phyloP scores from a whole-genome alignment of 331 rosid species.

The Spiraea crenata region DNA sequence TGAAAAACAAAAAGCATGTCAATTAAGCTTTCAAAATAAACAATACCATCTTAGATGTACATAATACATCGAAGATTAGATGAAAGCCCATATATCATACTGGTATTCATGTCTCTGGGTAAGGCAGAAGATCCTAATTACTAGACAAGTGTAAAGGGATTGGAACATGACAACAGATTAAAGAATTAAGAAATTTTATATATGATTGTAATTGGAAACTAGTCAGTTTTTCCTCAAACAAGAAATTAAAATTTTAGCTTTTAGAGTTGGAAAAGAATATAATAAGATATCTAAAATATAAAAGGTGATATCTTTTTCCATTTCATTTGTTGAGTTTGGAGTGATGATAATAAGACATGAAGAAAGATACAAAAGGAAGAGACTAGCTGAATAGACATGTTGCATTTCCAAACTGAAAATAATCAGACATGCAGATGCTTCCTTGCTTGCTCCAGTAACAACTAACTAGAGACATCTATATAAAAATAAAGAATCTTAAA shows the following conservation, averaged over 20 bases:
- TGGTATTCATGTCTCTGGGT: not conserved
- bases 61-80: conserved; percentile 3
- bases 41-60: not conserved
- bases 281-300: conserved; percentile 2
- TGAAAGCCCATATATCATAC: not conserved
- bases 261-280: not conserved
- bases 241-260: not conserved
- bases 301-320: not conserved
- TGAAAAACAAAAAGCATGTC: conserved; percentile 19
- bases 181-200: not conserved
- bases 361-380: not conserved
- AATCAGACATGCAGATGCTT: not conserved
- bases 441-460: not conserved
- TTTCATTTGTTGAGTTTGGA: not conserved
- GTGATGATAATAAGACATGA: not conserved
- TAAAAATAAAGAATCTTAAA: not conserved
- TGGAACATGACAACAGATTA: not conserved
- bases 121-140: not conserved
- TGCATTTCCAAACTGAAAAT: not conserved
- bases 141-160: not conserved
- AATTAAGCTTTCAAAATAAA: not conserved
- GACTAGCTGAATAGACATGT: not conserved
- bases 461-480: not conserved
- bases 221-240: not conserved
- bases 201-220: not conserved